These are phyloP conservation scores for Vinca minor DNA, from an alignment of 257 asterid species.

Conservation along the genomic window DNA sequence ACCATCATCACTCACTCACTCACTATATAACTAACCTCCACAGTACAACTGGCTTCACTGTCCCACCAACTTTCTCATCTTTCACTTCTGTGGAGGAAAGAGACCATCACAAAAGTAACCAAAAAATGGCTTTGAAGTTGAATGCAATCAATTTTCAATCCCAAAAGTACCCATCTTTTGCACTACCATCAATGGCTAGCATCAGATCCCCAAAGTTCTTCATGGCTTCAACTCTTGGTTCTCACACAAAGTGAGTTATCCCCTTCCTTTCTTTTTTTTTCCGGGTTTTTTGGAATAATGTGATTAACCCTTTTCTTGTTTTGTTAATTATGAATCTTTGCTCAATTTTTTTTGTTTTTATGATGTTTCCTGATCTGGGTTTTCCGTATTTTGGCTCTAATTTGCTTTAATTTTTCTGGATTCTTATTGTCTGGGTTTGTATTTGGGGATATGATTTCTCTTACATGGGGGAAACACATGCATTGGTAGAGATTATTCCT, in stretches of 20 bases:
- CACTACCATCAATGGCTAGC: slow-evolving; percentile 42
- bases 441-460: not conserved
- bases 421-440: not conserved
- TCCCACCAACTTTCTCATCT: not conserved
- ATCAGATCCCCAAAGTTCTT: slow-evolving; percentile 63
- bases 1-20: too few relatives aligned
- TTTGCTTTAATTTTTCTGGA: not conserved
- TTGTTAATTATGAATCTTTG: too few relatives aligned
- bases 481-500: not conserved
- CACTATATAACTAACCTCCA: too few relatives aligned
- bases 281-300: slow-evolving; percentile 1
- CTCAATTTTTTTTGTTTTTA: not conserved
- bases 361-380: slow-evolving; percentile 24
- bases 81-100: slow-evolving; percentile 26
- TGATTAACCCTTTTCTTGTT: too few relatives aligned
- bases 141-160: slow-evolving; percentile 35
- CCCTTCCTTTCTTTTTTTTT: not conserved
- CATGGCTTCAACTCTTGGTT: slow-evolving; percentile 68
- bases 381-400: not conserved
- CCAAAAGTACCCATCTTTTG: slow-evolving; percentile 28
- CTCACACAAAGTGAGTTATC: slow-evolving; percentile 46
- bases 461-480: not conserved
- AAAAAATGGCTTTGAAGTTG: slow-evolving; percentile 36
- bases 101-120: not conserved
- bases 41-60: too few relatives aligned